A percentile compares a stretch with the other conserved stretches of the same genome.
Evolutionary conservation across 1,139 yeast genomes (phyloP).

Genomic region (Candida smagusa): DNA sequence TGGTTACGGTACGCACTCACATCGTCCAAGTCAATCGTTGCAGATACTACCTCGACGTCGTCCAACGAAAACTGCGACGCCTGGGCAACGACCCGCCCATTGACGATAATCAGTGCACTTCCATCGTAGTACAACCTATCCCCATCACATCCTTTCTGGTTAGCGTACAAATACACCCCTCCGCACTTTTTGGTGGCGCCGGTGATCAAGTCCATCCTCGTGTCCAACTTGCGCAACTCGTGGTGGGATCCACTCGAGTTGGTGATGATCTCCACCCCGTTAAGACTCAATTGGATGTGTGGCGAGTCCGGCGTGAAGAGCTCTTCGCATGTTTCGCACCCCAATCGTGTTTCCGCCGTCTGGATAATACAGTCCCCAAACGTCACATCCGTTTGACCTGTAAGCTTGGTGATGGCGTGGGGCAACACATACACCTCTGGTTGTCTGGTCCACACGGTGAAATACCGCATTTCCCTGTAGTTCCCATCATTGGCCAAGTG

Average conservation of each 20-base stretch:
- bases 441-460: constrained; percentile 89
- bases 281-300: constrained; percentile 84
- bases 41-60: constrained; percentile 91
- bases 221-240: constrained; percentile 83
- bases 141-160: constrained; percentile 98
- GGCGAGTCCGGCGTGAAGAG: constrained; percentile 95
- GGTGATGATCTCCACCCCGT: constrained; percentile 94
- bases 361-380: constrained; percentile 90
- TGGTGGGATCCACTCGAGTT: constrained; percentile 97
- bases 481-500: constrained; percentile 97
- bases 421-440: constrained; percentile 77
- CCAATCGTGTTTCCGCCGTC: constrained; percentile 82
- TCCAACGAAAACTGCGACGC: constrained; percentile 84
- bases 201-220: constrained; percentile 76
- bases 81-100: constrained; percentile 89
- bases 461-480: constrained; percentile 94
- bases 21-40: constrained; percentile 90
- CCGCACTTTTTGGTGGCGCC: constrained; percentile 97
- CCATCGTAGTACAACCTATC: constrained; percentile 96
- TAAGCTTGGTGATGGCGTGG: constrained; percentile 53
- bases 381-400: constrained; percentile 63
- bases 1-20: constrained; percentile 78
- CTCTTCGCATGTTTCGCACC: constrained; percentile 97
- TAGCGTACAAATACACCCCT: constrained; percentile 88
- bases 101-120: constrained; percentile 88